These are phyloP conservation scores for Rhizopus delemar DNA, from an alignment of 371 early-diverging fungal species.

Conservation along the genomic window DNA sequence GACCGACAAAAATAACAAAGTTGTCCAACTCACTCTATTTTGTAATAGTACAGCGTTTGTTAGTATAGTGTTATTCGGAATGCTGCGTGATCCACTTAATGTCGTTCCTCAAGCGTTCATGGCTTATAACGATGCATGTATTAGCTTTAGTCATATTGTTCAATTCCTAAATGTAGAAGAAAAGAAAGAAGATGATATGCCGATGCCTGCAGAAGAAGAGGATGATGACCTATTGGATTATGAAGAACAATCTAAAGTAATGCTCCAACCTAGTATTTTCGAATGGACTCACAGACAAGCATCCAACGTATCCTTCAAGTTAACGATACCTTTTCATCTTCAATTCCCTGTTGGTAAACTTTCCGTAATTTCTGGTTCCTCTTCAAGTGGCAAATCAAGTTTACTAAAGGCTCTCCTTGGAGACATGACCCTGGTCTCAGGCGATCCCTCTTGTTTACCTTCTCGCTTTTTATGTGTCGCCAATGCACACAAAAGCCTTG, in stretches of 20 bases:
- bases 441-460: constrained; percentile 42
- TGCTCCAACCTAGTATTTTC: constrained; percentile 29
- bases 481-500: neutral
- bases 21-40: neutral
- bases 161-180: constrained; percentile 48
- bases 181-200: constrained; percentile 9
- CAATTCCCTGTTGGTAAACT: constrained; percentile 61
- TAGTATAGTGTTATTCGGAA: constrained; percentile 64
- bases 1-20: neutral
- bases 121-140: constrained; percentile 57
- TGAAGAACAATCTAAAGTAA: constrained; percentile 21
- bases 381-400: constrained; percentile 69
- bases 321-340: constrained; percentile 28
- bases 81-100: constrained; percentile 64
- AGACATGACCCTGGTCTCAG: constrained; percentile 53
- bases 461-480: constrained; percentile 18
- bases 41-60: constrained; percentile 58
- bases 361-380: constrained; percentile 63
- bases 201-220: neutral
- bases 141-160: constrained; percentile 57
- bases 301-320: constrained; percentile 6
- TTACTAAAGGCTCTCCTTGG: constrained; percentile 70
- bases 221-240: constrained; percentile 1
- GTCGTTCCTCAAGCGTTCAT: constrained; percentile 64
- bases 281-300: constrained; percentile 19